Conservation (phyloP, 192 early-diverging fungal species). For the Diversispora eburnea region DNA sequence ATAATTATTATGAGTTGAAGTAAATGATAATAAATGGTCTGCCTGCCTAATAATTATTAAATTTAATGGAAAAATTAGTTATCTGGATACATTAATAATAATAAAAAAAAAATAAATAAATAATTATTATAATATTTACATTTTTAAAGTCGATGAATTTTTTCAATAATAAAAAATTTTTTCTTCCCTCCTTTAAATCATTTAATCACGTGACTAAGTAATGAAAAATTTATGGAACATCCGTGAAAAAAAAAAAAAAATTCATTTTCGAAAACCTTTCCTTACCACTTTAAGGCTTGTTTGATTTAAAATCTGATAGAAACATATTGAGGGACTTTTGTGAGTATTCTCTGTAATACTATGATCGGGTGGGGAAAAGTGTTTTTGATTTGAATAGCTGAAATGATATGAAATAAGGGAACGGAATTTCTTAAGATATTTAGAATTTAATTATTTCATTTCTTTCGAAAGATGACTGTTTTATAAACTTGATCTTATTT, state of each 20-base stretch:
- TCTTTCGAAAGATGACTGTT: slow-evolving; percentile 8
- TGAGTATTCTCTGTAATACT: slow-evolving; percentile 2
- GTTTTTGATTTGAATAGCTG: neutral
- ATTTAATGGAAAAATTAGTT: neutral
- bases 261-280: too few relatives aligned
- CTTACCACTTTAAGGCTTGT: neutral
- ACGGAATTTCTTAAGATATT: neutral
- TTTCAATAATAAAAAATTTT: too few relatives aligned
- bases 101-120: neutral
- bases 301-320: neutral
- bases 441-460: neutral
- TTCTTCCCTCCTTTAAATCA: too few relatives aligned
- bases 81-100: neutral
- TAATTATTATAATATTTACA: neutral
- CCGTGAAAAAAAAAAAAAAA: too few relatives aligned
- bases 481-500: slow-evolving; percentile 26
- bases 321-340: neutral
- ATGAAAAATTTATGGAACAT: too few relatives aligned
- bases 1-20: neutral
- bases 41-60: neutral
- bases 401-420: neutral
- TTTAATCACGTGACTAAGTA: too few relatives aligned
- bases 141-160: too few relatives aligned
- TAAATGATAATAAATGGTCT: neutral
- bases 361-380: neutral